Evolutionary conservation across 2,329 filamentous ascomycete genomes (phyloP), one percentile per base, ranked within the genome.

Genomic region (Aspergillus sp.): DNA sequence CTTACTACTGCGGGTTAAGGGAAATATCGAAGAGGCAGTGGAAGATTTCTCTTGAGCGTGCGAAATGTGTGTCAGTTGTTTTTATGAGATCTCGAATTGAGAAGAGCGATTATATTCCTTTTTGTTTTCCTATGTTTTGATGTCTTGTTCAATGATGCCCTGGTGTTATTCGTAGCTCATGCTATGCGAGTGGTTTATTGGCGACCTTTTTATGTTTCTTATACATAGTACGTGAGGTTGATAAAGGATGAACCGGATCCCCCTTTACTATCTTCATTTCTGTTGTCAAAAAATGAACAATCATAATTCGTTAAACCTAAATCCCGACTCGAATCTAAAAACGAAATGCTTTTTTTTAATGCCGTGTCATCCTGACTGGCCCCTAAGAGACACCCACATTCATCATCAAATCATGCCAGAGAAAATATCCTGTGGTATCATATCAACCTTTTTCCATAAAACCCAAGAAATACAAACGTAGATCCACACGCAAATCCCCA

Each of bases 1-100:
- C 30, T 73, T 95, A 48, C 69, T 95, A 52, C 72, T 94, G 61
- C 80, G 82, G 57, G 78, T 96, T 60, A 96, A 96, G 82, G 83
- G 83, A 59, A 76, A 76, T 45, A 94, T 95, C 58, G 85, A 91
- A 70, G 77, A 81, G 62, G 73, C 76, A 53, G 80, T 74, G 36
- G 82, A 85, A 54, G 82, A 86, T 59, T 86, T 85, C 59, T 83
- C 82, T 52, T 86, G 69, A 32, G 8, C 30, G 30, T 32, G 8
- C 30, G 63, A 59, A 19, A 19, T 19, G 41, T 51, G 7, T n/a
- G 10, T 26, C 5, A 29, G 40, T 40, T 32, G 26, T 36, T 29
- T 46, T 47, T 52, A 46, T 42, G 35, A 12, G 52, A 49, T 45
- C 8, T 48, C 43, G 35, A 38, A 38, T 38, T 19, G 19, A 19